Evolutionary conservation across 1,139 yeast species (phyloP).

Genomic region (Kurtzmaniella quercitrusa): DNA sequence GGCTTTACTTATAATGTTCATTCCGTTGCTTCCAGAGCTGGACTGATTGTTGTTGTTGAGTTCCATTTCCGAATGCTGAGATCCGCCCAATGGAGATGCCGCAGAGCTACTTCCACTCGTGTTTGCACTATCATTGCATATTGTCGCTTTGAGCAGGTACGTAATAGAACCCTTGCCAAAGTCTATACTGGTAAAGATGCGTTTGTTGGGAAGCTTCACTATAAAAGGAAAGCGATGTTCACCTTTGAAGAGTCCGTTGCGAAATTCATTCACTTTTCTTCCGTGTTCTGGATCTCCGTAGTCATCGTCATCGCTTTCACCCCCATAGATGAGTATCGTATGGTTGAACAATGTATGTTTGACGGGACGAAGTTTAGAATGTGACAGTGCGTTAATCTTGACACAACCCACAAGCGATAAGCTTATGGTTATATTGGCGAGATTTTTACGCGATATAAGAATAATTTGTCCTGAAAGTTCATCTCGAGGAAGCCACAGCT

Average conservation of each 20-base stretch:
- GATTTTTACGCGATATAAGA: conserved; percentile 50
- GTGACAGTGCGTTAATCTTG: conserved; percentile 50
- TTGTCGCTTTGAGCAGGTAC: conserved; percentile 58
- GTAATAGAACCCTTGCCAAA: conserved; percentile 84
- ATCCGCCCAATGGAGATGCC: conserved; percentile 1
- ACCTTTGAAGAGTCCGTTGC: conserved; percentile 63
- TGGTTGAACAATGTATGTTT: conserved; percentile 59
- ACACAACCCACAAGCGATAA: conserved; percentile 55
- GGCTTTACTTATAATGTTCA: conserved; percentile 18
- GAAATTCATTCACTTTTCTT: conserved; percentile 17
- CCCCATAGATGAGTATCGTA: conserved; percentile 65
- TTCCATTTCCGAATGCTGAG: background rate
- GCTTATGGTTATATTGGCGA: conserved; percentile 51
- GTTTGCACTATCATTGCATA: conserved; percentile 16
- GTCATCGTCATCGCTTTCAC: conserved; percentile 17
- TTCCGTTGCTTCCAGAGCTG: conserved; percentile 7
- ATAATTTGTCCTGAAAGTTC: conserved; percentile 63
- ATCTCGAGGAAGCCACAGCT: conserved; percentile 64
- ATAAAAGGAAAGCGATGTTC: conserved; percentile 87
- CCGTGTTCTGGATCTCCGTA: conserved; percentile 10
- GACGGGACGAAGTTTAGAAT: conserved; percentile 48
- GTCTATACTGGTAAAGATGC: conserved; percentile 70
- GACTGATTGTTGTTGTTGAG: conserved; percentile 6
- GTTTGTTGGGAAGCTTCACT: conserved; percentile 67
- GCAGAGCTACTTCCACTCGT: conserved; percentile 7